A percentile compares a stretch with the other conserved stretches of the same genome.
These are phyloP conservation scores for Ophiorrhiza pumila DNA, from an alignment of 257 asterid genomes.

Conservation along the genomic window DNA sequence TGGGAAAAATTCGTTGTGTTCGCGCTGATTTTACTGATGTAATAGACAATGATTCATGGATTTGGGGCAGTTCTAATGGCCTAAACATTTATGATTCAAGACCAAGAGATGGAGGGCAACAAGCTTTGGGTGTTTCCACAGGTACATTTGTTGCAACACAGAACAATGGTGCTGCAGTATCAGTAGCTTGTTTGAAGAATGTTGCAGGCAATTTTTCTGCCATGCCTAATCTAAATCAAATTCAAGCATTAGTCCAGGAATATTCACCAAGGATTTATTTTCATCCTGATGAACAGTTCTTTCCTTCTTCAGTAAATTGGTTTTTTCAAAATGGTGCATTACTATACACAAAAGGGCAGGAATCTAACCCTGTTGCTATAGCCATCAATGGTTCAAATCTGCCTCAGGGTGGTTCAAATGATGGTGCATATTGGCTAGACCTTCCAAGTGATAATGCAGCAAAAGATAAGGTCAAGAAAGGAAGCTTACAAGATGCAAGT, in stretches of 20 bases:
- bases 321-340: slow-evolving; percentile 71
- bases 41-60: slow-evolving; percentile 30
- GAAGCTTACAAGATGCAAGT: slow-evolving; percentile 38
- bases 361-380: slow-evolving; percentile 42
- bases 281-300: slow-evolving; percentile 66
- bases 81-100: slow-evolving; percentile 39
- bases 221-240: slow-evolving; percentile 63
- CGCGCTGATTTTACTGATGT: slow-evolving; percentile 30
- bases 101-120: slow-evolving; percentile 49
- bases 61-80: slow-evolving; percentile 50
- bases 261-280: slow-evolving; percentile 60
- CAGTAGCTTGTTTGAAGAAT: slow-evolving; percentile 51
- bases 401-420: slow-evolving; percentile 70
- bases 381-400: slow-evolving; percentile 58
- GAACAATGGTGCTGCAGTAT: slow-evolving; percentile 25
- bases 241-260: slow-evolving; percentile 41
- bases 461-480: slow-evolving; percentile 48
- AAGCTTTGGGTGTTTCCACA: slow-evolving; percentile 40
- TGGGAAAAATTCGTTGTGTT: slow-evolving; percentile 37
- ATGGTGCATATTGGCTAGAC: slow-evolving; percentile 71
- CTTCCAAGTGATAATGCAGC: slow-evolving; percentile 47
- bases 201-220: slow-evolving; percentile 18
- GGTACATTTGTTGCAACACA: slow-evolving; percentile 48
- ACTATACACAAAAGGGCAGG: slow-evolving; percentile 54
- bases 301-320: slow-evolving; percentile 74